Base-by-base conservation (phyloP, 192 early-diverging fungal genomes). In the Dimargaris verticillata region DNA sequence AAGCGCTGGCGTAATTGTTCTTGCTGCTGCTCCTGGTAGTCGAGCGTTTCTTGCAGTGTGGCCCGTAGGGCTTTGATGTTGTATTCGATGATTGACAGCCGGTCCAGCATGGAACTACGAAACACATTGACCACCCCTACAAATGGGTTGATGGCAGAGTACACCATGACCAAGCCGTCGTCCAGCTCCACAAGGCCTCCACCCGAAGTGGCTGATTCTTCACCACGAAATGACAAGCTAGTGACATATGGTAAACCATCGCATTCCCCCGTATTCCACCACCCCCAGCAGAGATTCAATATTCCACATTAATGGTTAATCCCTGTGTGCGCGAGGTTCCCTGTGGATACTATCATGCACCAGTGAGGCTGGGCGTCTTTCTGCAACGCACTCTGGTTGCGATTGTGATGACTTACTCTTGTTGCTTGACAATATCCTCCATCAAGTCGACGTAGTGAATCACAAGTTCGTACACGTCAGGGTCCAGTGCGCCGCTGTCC, bases 391-490 rank as follows among this genome's bases (percentile, higher is more conserved):
- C 12, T 20, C 17, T 15, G 20, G 2, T 12, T n/a, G 3, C 20
- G 46, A 2, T 12, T 20, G 3, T 1, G 17, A 11, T 12, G 14
- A 47, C 46, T 47, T 20, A 47, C 28, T 55, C 28, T 17, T 55
- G 53, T 28, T 55, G 53, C 28, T 55, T 33, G 15, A 55, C 26
- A 10, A 55, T 17, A 18, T 33, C 53, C 18, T 55, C 53, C 53
- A 55, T 55, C 26, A 55, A 33, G 26, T 55, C 53, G 53, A 55
- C 18, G 28, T 33, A 55, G 26, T 55, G 26, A 7, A 55, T 55
- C 25, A 28, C 18, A 17, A 55, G 53, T 25, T 55, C 53, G 53
- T 55, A 55, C 7, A 55, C 28, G 33, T 55, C 53, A 26, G 53
- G 53, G 26, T 55, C 53, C 53, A 55, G 26, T 25, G 53, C 28